Evolutionary conservation across 306 rosid species (phyloP), one percentile per base, ranked within the genome.

Genomic region (Elaeagnus macrophylla): DNA sequence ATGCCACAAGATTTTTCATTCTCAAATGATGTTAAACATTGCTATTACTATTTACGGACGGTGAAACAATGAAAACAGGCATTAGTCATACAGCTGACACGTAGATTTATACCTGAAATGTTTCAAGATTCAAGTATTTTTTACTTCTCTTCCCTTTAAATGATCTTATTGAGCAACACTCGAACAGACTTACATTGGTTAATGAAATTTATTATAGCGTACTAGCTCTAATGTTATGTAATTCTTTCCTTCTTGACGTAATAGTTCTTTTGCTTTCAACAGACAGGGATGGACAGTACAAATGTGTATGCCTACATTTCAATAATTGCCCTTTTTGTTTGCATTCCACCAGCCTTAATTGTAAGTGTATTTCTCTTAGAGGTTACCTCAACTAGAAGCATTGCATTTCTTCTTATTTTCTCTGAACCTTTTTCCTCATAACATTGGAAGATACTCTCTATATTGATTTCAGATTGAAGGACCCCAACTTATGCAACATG

Each of bases 211-310:
- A 14, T 7, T 9, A n/a, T n/a, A n/a, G n/a, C n/a, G n/a, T 32
- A 42, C 1, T 16, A 48, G 12, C 13, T 7, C 15, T 1, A 37
- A 6, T 48, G 32, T 4, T 43, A 6, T 48, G 32, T 4, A 12
- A 47, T 4, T 17, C 19, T 39, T 47, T 13, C 12, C 35, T 6
- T 8, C 4, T 8, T 0, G 16, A 18, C 7, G 0, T 36, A 2
- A 36, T 9, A 10, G 7, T 14, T n/a, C 5, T 38, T 46, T 36
- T 14, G 44, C 12, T 38, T 40, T 42, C 36, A 40, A 58, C 81
- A 84, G 94, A 84, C 83, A 3, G 88, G 83, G 63, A 84, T 81
- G 85, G 88, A 81, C 76, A 84, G 88, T 42, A 85, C 94, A 4
- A 85, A 85, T 15, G 73, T 81, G 51, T 84, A 84, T 11, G 94